Evolutionary conservation across 108 stramenopile species (phyloP), one percentile per base, ranked within the genome.

Genomic region (Cyclotella kingstonii): DNA sequence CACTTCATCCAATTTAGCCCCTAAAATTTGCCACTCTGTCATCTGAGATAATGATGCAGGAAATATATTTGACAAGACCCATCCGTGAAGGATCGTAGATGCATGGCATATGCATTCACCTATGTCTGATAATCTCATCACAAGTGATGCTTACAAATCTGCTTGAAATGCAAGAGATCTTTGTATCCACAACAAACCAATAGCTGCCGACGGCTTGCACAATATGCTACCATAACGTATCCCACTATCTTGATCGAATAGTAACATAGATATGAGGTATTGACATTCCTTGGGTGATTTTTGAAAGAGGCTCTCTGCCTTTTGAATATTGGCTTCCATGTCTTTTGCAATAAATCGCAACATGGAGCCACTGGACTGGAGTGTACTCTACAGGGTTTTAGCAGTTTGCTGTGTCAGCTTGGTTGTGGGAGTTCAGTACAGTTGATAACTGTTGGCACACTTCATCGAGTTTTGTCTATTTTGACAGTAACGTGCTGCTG

Each of bases 121-220:
- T 2, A 64, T 63, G 49, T 74, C 64, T 2, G 27, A 10, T 26
- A 25, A 22, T 5, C 27, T 39, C n/a, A 65, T 8, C 5, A 77
- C 34, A 9, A 85, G 39, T 3, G 57, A 49, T 5, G 36, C 30
- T 40, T 77, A 85, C 63, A 80, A 59, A 7, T 82, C 72, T 9
- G 56, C 33, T 59, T 85, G 81, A 54, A 82, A 85, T 46, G 68
- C 60, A 4, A 85, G 50, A 2, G 68, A 60, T 17, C 84, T 66
- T 10, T 79, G 70, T 47, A 85, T 73, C 84, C 84, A 85, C 12
- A 85, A 53, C n/a, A 85, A 35, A 30, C 84, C 84, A 56, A 85
- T 80, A 28, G 84, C 81, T 4, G 77, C 84, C 18, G 76, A 78
- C 17, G 68, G 60, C 29, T 85, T 81, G 25, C 70, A 54, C 12